Percentiles rank a stretch among this genome's conserved stretches.
These are phyloP conservation scores for Diaporthe caulivora DNA, from an alignment of 2,329 filamentous ascomycete species.

Conservation along the genomic window DNA sequence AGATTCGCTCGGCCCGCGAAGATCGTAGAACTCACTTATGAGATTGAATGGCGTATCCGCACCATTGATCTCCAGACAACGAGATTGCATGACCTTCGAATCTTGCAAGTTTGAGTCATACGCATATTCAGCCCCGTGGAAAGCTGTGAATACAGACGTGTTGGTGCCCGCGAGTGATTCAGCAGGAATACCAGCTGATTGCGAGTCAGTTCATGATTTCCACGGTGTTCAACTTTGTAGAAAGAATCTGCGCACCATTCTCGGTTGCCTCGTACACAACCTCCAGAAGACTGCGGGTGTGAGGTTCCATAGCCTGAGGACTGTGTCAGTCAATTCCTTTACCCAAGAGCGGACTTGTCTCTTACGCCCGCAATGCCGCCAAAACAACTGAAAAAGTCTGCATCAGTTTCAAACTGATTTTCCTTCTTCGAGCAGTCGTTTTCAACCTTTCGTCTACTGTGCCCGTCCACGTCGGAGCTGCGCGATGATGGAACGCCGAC, in stretches of 20 bases:
- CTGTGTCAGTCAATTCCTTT: neutral
- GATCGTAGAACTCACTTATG: slow-evolving; percentile 54
- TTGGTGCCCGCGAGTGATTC: slow-evolving; percentile 44
- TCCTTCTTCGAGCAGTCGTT: slow-evolving; percentile 34
- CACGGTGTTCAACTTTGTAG: neutral
- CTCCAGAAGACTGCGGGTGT: neutral
- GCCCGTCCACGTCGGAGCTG: neutral
- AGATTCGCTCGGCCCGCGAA: slow-evolving; percentile 54
- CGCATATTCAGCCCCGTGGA: slow-evolving; percentile 46
- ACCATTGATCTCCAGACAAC: slow-evolving; percentile 43
- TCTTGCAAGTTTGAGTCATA: slow-evolving; percentile 46
- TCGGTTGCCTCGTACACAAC: neutral
- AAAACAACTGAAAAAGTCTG: slow-evolving; percentile 48
- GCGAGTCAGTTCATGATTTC: neutral
- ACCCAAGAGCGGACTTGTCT: neutral
- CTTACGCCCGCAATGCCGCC: slow-evolving; percentile 45
- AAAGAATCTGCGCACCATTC: neutral
- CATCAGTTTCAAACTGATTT: slow-evolving; percentile 46
- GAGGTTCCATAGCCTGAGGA: neutral
- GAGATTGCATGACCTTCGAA: slow-evolving; percentile 49
- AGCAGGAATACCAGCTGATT: slow-evolving; percentile 46
- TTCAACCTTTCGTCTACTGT: neutral
- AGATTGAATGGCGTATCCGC: slow-evolving; percentile 52
- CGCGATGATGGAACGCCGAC: no score
- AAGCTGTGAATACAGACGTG: slow-evolving; percentile 50